These are phyloP conservation scores for Ustilago crameri DNA, from an alignment of 1,284 basidiomycete genomes.

Conservation along the genomic window DNA sequence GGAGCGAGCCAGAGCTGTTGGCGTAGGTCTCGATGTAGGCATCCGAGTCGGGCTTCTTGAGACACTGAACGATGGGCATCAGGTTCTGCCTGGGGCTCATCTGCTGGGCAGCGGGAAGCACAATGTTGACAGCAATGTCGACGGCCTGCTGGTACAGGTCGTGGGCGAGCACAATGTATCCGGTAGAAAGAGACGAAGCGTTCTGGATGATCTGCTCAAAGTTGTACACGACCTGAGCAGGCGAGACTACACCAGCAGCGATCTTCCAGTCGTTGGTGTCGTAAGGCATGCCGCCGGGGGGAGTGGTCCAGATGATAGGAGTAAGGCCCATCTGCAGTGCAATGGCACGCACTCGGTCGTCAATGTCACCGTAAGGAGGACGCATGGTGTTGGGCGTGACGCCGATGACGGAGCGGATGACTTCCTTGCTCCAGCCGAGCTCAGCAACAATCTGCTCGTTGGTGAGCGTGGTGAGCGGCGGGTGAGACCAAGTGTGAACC, in stretches of 20 bases:
- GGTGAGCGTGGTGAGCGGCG: constrained; percentile 79
- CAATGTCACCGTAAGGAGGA: constrained; percentile 67
- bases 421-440: constrained; percentile 87
- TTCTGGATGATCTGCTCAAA: constrained; percentile 60
- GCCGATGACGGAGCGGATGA: constrained; percentile 74
- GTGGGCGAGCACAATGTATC: constrained; percentile 81
- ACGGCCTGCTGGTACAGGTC: constrained; percentile 66
- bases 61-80: constrained; percentile 69
- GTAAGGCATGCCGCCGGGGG: constrained; percentile 47
- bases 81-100: constrained; percentile 74
- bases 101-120: constrained; percentile 59
- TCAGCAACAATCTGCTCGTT: constrained; percentile 91
- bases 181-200: constrained; percentile 74
- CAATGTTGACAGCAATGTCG: constrained; percentile 60
- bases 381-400: constrained; percentile 69
- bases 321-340: constrained; percentile 61
- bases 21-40: constrained; percentile 60
- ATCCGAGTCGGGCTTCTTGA: constrained; percentile 51
- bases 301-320: constrained; percentile 66
- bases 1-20: constrained; percentile 50
- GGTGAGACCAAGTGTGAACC: constrained; percentile 72
- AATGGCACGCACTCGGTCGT: constrained; percentile 67
- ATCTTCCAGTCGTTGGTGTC: constrained; percentile 65
- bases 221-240: constrained; percentile 50
- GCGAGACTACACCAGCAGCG: constrained; percentile 55